A percentile compares a stretch with the other conserved stretches of the same genome.
phyloP scores from a whole-genome alignment of 2,329 filamentous ascomycete genomes.

The Huntiella moniliformis region DNA sequence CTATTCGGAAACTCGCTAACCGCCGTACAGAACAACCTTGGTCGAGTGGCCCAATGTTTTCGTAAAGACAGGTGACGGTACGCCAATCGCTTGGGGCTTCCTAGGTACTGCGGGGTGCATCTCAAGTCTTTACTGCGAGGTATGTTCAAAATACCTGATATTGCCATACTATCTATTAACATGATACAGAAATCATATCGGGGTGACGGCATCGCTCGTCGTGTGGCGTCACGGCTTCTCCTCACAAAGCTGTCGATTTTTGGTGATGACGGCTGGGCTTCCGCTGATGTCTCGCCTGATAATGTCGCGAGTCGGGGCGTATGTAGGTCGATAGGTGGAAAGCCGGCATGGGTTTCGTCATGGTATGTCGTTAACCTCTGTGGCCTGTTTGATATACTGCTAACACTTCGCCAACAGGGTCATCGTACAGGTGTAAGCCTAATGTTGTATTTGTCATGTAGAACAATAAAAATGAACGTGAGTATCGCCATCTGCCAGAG shows the following conservation, averaged over 20 bases:
- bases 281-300: slow-evolving; percentile 43
- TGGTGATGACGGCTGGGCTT: slow-evolving; percentile 31
- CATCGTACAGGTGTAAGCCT: neutral
- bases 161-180: neutral
- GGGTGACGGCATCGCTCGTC: slow-evolving; percentile 43
- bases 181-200: slow-evolving; percentile 30
- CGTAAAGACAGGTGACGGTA: slow-evolving; percentile 27
- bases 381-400: neutral
- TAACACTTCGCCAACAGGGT: neutral
- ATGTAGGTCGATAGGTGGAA: slow-evolving; percentile 41
- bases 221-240: slow-evolving; percentile 39
- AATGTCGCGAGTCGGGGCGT: slow-evolving; percentile 44
- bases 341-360: slow-evolving; percentile 33
- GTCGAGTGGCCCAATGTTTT: slow-evolving; percentile 27
- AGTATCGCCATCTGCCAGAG: too few relatives aligned
- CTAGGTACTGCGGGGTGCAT: slow-evolving; percentile 41
- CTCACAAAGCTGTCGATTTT: slow-evolving; percentile 27
- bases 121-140: slow-evolving; percentile 39
- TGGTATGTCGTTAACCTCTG: slow-evolving; percentile 26
- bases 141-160: neutral
- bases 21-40: slow-evolving; percentile 21
- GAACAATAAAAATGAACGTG: too few relatives aligned
- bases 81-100: slow-evolving; percentile 46
- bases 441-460: neutral
- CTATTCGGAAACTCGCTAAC: too few relatives aligned